phyloP scores from a whole-genome alignment of 2,329 filamentous ascomycete genomes.

The Whalleya microplaca region DNA sequence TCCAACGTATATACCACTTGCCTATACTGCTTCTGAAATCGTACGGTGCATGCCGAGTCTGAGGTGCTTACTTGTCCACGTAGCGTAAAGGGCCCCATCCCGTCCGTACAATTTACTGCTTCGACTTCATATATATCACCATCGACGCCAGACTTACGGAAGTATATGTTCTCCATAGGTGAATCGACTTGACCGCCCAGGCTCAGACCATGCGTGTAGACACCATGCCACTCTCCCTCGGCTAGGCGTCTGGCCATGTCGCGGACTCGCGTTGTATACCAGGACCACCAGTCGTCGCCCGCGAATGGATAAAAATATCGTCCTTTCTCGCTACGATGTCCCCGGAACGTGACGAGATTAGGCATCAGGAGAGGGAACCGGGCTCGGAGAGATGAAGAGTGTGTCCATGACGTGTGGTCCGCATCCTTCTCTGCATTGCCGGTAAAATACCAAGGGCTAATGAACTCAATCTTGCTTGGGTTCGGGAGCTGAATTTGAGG shows the following conservation, averaged over 20 bases:
- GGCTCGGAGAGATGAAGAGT: slow-evolving; percentile 6
- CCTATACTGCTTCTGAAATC: slow-evolving; percentile 9
- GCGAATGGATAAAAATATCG: slow-evolving; percentile 25
- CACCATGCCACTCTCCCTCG: slow-evolving; percentile 24
- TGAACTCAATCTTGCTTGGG: slow-evolving; percentile 18
- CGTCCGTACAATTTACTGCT: slow-evolving; percentile 9
- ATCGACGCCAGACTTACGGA: slow-evolving; percentile 10
- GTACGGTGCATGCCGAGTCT: slow-evolving; percentile 6
- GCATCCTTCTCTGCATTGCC: neutral
- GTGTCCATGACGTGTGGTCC: neutral
- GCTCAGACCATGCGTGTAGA: slow-evolving; percentile 7
- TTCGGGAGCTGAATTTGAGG: slow-evolving; percentile 7
- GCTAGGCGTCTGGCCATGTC: slow-evolving; percentile 15
- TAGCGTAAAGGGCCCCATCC: slow-evolving; percentile 9
- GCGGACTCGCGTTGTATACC: slow-evolving; percentile 25
- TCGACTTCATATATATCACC: slow-evolving; percentile 16
- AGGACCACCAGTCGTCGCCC: slow-evolving; percentile 26
- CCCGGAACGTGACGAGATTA: neutral
- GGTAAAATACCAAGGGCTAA: slow-evolving; percentile 18
- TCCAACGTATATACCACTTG: slow-evolving; percentile 1
- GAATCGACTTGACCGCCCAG: slow-evolving; percentile 1
- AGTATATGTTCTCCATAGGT: slow-evolving; percentile 13
- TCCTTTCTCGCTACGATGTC: neutral
- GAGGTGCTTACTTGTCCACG: slow-evolving; percentile 14
- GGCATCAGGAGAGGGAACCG: slow-evolving; percentile 22